A percentile compares a stretch with the other conserved stretches of the same genome.
Evolutionary conservation across 2,329 filamentous ascomycete genomes (phyloP).

Genomic region (Akanthomyces lecanii): DNA sequence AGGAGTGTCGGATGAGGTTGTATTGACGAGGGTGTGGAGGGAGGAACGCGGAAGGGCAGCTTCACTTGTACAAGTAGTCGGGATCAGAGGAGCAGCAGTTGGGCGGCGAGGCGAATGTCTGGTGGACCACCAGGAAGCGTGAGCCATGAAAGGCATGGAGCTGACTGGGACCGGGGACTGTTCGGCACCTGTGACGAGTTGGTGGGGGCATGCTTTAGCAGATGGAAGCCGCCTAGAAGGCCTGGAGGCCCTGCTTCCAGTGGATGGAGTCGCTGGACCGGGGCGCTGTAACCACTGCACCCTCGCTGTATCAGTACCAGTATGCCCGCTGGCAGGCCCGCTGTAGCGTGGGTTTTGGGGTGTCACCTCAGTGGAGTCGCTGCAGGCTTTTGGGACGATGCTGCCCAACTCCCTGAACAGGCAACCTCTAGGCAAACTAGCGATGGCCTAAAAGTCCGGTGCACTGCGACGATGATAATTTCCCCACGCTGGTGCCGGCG

Average conservation of each 20-base stretch:
- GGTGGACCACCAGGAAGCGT: conserved; percentile 8
- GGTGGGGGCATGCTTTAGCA: conserved; percentile 5
- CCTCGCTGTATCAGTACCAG: background rate
- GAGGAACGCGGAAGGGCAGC: background rate
- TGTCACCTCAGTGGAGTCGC: no score
- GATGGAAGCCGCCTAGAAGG: background rate
- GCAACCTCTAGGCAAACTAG: conserved; percentile 1
- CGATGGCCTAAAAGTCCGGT: background rate
- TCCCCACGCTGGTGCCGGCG: background rate
- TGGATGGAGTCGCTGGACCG: background rate
- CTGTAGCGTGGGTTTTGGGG: background rate
- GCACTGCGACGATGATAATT: background rate
- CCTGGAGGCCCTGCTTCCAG: background rate
- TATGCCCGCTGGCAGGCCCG: background rate
- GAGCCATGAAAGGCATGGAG: conserved; percentile 5
- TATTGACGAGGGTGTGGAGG: background rate
- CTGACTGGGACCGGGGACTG: background rate
- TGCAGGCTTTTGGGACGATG: background rate
- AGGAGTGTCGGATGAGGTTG: background rate
- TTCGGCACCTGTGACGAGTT: background rate
- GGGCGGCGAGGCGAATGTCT: background rate
- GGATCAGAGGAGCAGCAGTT: background rate
- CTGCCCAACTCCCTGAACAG: conserved; percentile 5
- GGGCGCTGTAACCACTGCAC: background rate
- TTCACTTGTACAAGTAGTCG: conserved; percentile 7